Conservation (phyloP, 768 basidiomycete species). For the Trametes punicea region DNA sequence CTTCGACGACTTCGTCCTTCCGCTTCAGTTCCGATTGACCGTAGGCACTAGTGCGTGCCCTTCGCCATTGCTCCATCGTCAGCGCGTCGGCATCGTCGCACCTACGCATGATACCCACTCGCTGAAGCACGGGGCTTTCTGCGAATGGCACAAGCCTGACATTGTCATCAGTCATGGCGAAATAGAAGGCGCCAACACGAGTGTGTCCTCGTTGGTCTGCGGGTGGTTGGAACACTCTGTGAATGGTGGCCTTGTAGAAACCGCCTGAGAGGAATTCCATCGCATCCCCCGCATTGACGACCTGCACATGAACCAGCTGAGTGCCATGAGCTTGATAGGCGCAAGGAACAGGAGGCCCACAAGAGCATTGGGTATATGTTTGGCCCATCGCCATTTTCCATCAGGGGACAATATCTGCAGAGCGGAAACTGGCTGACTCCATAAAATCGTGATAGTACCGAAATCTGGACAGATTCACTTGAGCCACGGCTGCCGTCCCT, state of each 20-base stretch:
- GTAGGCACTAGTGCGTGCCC: constrained; percentile 29
- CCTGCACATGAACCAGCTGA: constrained; percentile 29
- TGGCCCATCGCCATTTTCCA: constrained; percentile 35
- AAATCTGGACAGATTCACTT: constrained; percentile 26
- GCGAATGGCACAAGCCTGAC: constrained; percentile 28
- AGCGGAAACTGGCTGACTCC: constrained; percentile 36
- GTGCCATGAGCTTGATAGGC: no score
- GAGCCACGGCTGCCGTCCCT: not conserved
- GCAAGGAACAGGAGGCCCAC: constrained; percentile 20
- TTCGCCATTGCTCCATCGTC: constrained; percentile 32
- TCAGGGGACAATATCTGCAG: constrained; percentile 34
- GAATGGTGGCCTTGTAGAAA: constrained; percentile 35
- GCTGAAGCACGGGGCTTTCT: constrained; percentile 33
- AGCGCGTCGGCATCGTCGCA: constrained; percentile 29
- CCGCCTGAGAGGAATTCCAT: constrained; percentile 35
- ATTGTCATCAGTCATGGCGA: constrained; percentile 33
- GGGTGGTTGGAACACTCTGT: constrained; percentile 37
- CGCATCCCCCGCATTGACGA: constrained; percentile 35
- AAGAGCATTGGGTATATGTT: constrained; percentile 35
- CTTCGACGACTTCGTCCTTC: constrained; percentile 31
- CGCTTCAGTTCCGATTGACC: constrained; percentile 30
- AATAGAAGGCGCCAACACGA: constrained; percentile 37
- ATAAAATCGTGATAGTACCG: constrained; percentile 33
- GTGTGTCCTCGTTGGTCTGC: constrained; percentile 31
- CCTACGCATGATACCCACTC: constrained; percentile 27